phyloP scores from a whole-genome alignment of 257 asterid species.

The Penstemon newberryi region DNA sequence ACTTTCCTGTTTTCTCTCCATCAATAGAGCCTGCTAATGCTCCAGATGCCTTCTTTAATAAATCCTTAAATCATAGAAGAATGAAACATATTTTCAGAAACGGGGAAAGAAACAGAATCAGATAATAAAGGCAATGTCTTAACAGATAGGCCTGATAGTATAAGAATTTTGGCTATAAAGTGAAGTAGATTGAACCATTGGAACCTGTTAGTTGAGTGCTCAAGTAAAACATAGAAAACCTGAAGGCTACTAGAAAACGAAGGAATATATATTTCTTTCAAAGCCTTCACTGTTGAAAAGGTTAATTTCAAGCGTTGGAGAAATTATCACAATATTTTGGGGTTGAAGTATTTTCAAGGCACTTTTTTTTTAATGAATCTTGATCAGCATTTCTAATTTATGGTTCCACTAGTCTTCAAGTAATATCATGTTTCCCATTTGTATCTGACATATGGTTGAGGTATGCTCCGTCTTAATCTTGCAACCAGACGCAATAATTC shows the following conservation, averaged over 20 bases:
- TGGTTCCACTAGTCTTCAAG: background rate
- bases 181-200: background rate
- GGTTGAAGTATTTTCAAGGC: background rate
- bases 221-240: slow-evolving; percentile 4
- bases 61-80: slow-evolving; percentile 47
- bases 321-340: background rate
- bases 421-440: background rate
- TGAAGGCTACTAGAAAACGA: slow-evolving; percentile 5
- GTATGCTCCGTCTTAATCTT: slow-evolving; percentile 13
- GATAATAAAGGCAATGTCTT: slow-evolving; percentile 21
- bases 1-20: slow-evolving; percentile 40
- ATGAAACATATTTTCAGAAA: slow-evolving; percentile 24
- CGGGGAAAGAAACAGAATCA: slow-evolving; percentile 14
- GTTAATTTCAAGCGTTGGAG: background rate
- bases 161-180: slow-evolving; percentile 10
- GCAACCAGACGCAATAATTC: background rate
- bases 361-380: background rate
- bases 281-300: background rate
- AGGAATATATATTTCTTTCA: background rate
- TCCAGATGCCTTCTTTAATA: slow-evolving; percentile 67
- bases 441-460: slow-evolving; percentile 3
- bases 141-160: slow-evolving; percentile 13
- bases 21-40: slow-evolving; percentile 40
- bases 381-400: background rate
- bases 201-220: background rate